phyloP scores from a whole-genome alignment of 2,329 filamentous ascomycete species.

The Calonectria ilicicola region DNA sequence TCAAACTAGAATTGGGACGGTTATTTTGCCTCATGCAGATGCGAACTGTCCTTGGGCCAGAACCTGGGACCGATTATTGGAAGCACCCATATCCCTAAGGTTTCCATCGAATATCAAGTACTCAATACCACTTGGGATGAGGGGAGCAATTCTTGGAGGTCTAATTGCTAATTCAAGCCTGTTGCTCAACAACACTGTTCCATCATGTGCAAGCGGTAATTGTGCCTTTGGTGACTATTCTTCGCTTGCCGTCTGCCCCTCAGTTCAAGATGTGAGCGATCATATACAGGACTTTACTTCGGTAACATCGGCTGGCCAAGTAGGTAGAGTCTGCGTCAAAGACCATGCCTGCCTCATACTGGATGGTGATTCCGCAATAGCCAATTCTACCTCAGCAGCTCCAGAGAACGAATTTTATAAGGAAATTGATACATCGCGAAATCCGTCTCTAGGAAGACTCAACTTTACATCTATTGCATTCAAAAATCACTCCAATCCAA shows the following conservation, averaged over 20 bases:
- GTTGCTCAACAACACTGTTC: neutral
- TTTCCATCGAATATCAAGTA: neutral
- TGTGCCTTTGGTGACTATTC: neutral
- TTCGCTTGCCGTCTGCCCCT: neutral
- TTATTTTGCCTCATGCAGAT: neutral
- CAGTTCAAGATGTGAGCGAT: neutral
- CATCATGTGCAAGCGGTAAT: neutral
- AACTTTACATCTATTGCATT: neutral
- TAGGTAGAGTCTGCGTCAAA: neutral
- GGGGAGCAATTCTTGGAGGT: neutral
- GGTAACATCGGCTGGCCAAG: too few species aligned
- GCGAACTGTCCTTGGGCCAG: neutral
- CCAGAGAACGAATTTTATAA: neutral
- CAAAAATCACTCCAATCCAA: neutral
- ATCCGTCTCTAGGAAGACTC: neutral
- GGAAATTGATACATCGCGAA: neutral
- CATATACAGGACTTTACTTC: neutral
- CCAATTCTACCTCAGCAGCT: neutral
- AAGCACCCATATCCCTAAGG: neutral
- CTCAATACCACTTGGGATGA: neutral
- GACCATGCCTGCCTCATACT: neutral
- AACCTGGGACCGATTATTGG: neutral
- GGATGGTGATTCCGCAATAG: neutral
- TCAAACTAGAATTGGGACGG: neutral
- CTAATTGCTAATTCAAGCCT: neutral